Evolutionary conservation across 2,329 filamentous ascomycete genomes (phyloP), one percentile per base, ranked within the genome.

Genomic region (Paecilomyces fulvus): DNA sequence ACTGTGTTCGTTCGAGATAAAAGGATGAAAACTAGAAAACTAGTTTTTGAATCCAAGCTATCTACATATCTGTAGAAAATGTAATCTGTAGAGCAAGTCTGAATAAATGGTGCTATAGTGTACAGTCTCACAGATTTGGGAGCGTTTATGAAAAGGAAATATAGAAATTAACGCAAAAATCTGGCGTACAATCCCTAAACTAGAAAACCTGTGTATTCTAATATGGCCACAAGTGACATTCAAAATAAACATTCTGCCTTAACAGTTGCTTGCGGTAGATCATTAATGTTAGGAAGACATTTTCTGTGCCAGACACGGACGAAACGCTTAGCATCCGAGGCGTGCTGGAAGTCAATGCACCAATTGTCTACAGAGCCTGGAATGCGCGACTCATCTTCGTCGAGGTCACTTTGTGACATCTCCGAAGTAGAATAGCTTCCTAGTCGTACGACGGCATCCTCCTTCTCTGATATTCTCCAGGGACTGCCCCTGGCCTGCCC

Each of bases 291-390:
- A 21, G 75, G 74, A 60, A 82, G 69, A 23, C 73, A 69, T 54
- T 73, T 72, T 46, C 76, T 67, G 70, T 84, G 79, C 81, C 81
- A 84, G 56, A 75, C 69, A 58, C 77, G 69, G 30, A 77, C 75
- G 59, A 81, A 81, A 55, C 79, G 73, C 55, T 74, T 76, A 20
- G 83, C 83, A 59, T 83, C 82, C 9, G 73, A 71, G 52, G 77
- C 72, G n/a, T 80, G 79, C 12, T 74, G 65, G 58, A 88, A 85
- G 3, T 79, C 76, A 21, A 86, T 62, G 12, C 86, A 57, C 71
- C 72, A 82, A 83, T 46, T 80, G 71, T 33, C 52, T 37, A 53
- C 37, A 12, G 8, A 25, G 3, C 51, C 43, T 49, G 37, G 46
- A n/a, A 50, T 21, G 21, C 21, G 43, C 43, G 51, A 37, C 17